Percentiles rank a stretch among this genome's conserved stretches.
Conservation (phyloP, 2,329 filamentous ascomycete genomes). For the Aspergillus sp. region DNA sequence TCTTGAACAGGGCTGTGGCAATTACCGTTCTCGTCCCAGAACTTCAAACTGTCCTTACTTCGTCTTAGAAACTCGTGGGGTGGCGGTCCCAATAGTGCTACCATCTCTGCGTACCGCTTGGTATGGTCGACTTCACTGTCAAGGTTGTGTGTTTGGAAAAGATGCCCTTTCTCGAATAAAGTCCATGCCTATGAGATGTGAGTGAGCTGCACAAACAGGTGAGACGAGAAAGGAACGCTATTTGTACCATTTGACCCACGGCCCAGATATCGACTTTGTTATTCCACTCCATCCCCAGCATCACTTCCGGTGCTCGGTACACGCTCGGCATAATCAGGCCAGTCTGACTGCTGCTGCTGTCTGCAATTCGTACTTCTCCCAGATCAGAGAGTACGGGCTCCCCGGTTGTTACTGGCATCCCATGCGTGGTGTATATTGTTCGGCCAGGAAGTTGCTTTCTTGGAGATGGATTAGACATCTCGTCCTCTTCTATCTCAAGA, state of each 20-base stretch:
- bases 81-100: neutral
- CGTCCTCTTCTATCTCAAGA: constrained; percentile 41
- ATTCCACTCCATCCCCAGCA: constrained; percentile 47
- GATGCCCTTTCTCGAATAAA: constrained; percentile 46
- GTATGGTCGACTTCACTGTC: constrained; percentile 20
- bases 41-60: neutral
- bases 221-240: constrained; percentile 10
- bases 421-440: constrained; percentile 48
- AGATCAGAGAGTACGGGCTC: constrained; percentile 52
- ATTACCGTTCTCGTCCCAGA: constrained; percentile 2
- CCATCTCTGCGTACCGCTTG: neutral
- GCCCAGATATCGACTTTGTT: constrained; percentile 55
- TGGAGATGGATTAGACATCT: constrained; percentile 42
- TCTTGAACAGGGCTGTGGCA: neutral
- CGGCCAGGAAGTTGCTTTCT: constrained; percentile 46
- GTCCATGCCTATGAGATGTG: constrained; percentile 40
- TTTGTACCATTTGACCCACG: constrained; percentile 50
- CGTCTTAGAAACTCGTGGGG: neutral
- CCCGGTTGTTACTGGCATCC: constrained; percentile 35
- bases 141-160: constrained; percentile 44
- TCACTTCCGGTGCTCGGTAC: constrained; percentile 43
- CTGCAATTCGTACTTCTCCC: constrained; percentile 46
- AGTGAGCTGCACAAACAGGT: neutral
- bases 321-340: constrained; percentile 26
- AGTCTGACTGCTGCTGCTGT: constrained; percentile 35